Conservation (phyloP, 805 yeast genomes). For the Blastobotrys attinorum region DNA sequence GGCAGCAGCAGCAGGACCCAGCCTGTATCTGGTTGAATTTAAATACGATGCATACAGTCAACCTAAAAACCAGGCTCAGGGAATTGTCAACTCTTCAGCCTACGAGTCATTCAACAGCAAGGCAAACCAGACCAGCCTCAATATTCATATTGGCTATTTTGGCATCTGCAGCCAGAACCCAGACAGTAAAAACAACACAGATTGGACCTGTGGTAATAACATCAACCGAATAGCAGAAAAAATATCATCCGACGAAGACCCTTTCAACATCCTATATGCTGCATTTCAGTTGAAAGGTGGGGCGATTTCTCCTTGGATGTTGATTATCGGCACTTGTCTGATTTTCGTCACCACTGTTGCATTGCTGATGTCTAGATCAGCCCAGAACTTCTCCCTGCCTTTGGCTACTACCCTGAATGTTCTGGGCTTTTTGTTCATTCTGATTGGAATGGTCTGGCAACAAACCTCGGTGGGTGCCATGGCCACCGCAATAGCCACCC, state of each 20-base stretch:
- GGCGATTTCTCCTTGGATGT: constrained; percentile 14
- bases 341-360: constrained; percentile 10
- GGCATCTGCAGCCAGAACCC: constrained; percentile 13
- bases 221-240: constrained; percentile 6
- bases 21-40: constrained; percentile 15
- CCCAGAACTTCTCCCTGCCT: constrained; percentile 10
- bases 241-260: constrained; percentile 14
- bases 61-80: constrained; percentile 3
- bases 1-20: constrained; percentile 10
- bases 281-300: constrained; percentile 9
- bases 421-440: constrained; percentile 10
- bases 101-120: constrained; percentile 9
- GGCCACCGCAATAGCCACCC: constrained; percentile 1
- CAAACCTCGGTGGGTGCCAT: constrained; percentile 13
- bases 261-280: constrained; percentile 15
- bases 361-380: constrained; percentile 7
- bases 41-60: constrained; percentile 7
- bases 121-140: constrained; percentile 8
- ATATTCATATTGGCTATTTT: constrained; percentile 17
- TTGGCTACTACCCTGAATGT: constrained; percentile 8
- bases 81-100: constrained; percentile 13
- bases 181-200: constrained; percentile 1
- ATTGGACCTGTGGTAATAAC: constrained; percentile 17
- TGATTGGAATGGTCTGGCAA: constrained; percentile 20
- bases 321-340: constrained; percentile 13